Base-by-base conservation (phyloP, 768 basidiomycete species). In the Multifurca ochricompacta region DNA sequence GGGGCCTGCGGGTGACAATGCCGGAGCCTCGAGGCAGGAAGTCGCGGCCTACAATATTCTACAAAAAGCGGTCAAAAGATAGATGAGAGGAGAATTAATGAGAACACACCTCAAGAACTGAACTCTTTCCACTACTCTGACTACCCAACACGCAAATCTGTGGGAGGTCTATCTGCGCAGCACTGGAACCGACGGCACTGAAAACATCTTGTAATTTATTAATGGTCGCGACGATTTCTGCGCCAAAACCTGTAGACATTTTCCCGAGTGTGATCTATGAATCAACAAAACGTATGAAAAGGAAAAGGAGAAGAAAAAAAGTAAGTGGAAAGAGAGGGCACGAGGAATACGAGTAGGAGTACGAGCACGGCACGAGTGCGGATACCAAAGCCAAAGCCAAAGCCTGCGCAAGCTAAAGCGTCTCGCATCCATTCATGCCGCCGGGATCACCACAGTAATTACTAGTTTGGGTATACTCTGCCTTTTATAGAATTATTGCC, bases 11-110 rank as follows among this genome's bases (percentile, higher is more conserved):
- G 47, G 95, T 98, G 70, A 99, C 95, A 66, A 99, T 99, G 71
- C 95, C 95, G 52, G 93, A 90, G 69, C 96, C 96, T 77, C 96
- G 89, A 71, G 96, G 96, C 67, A 99, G 69, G 77, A 99, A 99
- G 71, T 99, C 96, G 62, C 95, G 82, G 55, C 96, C 96, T 51
- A 97, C 94, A 62, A 97, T 93, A 73, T 98, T 96, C 92, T 95
- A 47, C 8, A 54, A 42, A 47, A 14, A 40, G 27, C 30, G n/a
- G 25, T 45, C n/a, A 51, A 46, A n/a, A 31, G 2, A 53, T 36
- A 44, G 43, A 31, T 7, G 36, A 19, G 11, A 30, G 1, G 44
- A 32, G 52, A 25, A 44, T 21, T 5, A 40, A n/a, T 2, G 1
- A 35, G n/a, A 32, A 60, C 77, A 54, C 62, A 89, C 89, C 83